Conservation (phyloP, 192 early-diverging fungal genomes). For the Helicostylum pulchrum region DNA sequence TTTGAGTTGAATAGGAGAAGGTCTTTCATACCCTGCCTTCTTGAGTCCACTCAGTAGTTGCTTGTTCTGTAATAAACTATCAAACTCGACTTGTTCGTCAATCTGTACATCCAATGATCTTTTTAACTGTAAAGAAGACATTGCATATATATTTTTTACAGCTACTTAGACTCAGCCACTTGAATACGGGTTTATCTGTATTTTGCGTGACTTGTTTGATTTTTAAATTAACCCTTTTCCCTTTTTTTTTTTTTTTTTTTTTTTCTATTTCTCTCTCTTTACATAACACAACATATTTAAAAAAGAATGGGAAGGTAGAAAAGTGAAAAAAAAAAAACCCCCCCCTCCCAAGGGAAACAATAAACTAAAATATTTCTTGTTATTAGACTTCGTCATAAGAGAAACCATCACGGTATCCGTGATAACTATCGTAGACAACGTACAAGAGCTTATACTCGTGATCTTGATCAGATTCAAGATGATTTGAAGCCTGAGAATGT, state of each 20-base stretch:
- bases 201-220: background rate
- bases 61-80: constrained; percentile 42
- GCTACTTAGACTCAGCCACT: constrained; percentile 18
- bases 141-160: constrained; percentile 13
- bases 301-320: background rate
- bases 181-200: too few species aligned
- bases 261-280: background rate
- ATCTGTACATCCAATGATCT: constrained; percentile 52
- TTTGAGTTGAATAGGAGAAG: constrained; percentile 63
- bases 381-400: constrained; percentile 48
- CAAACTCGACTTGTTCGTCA: constrained; percentile 53
- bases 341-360: too few species aligned
- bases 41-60: constrained; percentile 40
- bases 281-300: too few species aligned
- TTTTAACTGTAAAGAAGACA: constrained; percentile 1
- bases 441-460: constrained; percentile 84
- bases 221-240: constrained; percentile 2
- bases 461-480: constrained; percentile 93
- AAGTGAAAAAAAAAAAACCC: background rate
- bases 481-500: constrained; percentile 77
- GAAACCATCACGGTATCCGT: constrained; percentile 60
- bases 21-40: constrained; percentile 51
- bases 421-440: constrained; percentile 80
- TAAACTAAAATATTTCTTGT: background rate
- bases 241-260: constrained; percentile 18